Evolutionary conservation across 2,329 filamentous ascomycete genomes (phyloP).

Genomic region (Leptosphaerulina australis): DNA sequence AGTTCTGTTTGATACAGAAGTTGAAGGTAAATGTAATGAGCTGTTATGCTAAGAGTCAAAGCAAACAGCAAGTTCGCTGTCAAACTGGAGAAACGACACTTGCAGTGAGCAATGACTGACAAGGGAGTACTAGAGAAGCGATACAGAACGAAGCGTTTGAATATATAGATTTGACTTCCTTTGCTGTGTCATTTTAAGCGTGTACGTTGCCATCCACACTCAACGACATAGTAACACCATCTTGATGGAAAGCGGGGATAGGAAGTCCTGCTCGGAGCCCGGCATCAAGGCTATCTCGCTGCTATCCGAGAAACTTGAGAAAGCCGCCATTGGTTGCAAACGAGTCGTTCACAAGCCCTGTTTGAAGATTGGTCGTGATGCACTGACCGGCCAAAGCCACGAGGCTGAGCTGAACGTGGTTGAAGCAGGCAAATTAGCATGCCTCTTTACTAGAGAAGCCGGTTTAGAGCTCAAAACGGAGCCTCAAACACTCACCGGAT

Average conservation of each 20-base stretch:
- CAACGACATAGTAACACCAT: constrained; percentile 18
- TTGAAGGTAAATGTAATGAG: background rate
- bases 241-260: constrained; percentile 15
- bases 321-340: constrained; percentile 19
- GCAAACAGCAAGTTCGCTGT: constrained; percentile 4
- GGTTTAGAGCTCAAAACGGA: constrained; percentile 7
- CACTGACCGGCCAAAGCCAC: constrained; percentile 34
- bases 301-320: constrained; percentile 8
- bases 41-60: background rate
- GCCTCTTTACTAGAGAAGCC: background rate
- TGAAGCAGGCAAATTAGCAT: constrained; percentile 23
- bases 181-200: constrained; percentile 11
- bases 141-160: constrained; percentile 24
- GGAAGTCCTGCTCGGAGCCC: constrained; percentile 15
- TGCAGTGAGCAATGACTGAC: constrained; percentile 7
- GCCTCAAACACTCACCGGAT: constrained; percentile 31
- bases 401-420: constrained; percentile 17
- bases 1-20: background rate
- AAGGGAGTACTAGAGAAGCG: constrained; percentile 11
- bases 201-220: constrained; percentile 10
- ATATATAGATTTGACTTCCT: constrained; percentile 16
- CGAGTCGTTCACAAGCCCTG: constrained; percentile 23
- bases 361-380: constrained; percentile 17
- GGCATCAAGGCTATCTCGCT: constrained; percentile 8
- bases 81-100: background rate